phyloP scores from a whole-genome alignment of 805 yeast genomes.

The Candida gorgasii region DNA sequence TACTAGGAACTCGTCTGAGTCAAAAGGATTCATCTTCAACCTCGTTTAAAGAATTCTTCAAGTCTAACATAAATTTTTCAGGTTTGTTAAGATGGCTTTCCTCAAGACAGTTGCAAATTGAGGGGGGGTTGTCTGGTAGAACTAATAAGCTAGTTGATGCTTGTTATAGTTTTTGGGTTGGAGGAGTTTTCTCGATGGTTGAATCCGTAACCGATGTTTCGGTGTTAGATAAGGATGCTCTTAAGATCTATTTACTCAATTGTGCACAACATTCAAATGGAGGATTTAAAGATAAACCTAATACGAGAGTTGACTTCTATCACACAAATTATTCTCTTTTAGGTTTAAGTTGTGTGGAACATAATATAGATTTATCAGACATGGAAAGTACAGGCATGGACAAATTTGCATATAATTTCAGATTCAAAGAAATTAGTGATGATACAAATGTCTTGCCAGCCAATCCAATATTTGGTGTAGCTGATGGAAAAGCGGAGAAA shows the following conservation, averaged over 20 bases:
- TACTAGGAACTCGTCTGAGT: slow-evolving; percentile 33
- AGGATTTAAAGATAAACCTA: slow-evolving; percentile 90
- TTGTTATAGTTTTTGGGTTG: slow-evolving; percentile 95
- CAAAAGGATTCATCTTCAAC: no score
- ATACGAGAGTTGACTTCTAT: slow-evolving; percentile 75
- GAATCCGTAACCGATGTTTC: slow-evolving; percentile 45
- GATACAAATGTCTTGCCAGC: slow-evolving; percentile 19
- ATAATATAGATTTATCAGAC: slow-evolving; percentile 27
- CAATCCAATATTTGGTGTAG: slow-evolving; percentile 32
- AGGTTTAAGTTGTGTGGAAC: slow-evolving; percentile 68
- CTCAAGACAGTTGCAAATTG: slow-evolving; percentile 66
- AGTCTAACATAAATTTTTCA: slow-evolving; percentile 44
- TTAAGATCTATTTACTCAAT: slow-evolving; percentile 64
- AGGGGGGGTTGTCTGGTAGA: slow-evolving; percentile 88
- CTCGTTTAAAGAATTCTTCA: not conserved
- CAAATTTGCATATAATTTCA: slow-evolving; percentile 21
- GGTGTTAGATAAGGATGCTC: slow-evolving; percentile 54
- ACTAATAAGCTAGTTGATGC: slow-evolving; percentile 94
- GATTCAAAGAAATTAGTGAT: slow-evolving; percentile 11
- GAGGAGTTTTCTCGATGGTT: slow-evolving; percentile 67
- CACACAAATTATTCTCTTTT: slow-evolving; percentile 84
- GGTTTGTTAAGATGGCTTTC: slow-evolving; percentile 65
- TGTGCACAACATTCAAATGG: slow-evolving; percentile 75
- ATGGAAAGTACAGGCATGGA: not conserved
- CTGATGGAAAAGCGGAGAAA: slow-evolving; percentile 34